Base-by-base conservation (phyloP, 371 early-diverging fungal species). In the Saksenaea oblongispora region DNA sequence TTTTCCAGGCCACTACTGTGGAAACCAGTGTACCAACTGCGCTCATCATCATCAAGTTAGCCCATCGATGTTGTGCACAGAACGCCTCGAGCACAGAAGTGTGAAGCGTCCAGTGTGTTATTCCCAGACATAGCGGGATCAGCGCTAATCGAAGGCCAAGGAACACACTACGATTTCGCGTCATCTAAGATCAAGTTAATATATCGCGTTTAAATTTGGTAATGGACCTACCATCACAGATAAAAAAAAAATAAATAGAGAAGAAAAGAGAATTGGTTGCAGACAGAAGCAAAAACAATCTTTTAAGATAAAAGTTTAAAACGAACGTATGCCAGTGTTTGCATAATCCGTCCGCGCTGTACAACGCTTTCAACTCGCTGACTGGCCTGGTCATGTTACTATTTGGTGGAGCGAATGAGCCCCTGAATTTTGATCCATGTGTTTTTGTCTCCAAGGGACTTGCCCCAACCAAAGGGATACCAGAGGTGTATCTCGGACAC, bases 1-100 rank as follows among this genome's bases (percentile, higher is more conserved):
- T 62, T 59, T 74, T 63, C 82, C 82, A 82, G 17, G 66, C 68
- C n/a, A 70, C 63, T 28, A 59, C 39, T 5, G 63, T 31, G 0
- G 65, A 65, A 10, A 68, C 59, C 15, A 61, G n/a, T 24, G 68
- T 61, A 17, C 70, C 74, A 27, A 74, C 37, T 7, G 68, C 5
- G 26, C 74, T 67, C 26, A 70, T 54, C 11, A 67, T 3, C 27
- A 70, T 47, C 3, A 70, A 61, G 27, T 61, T 59, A 4, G 68
- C 67, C 63, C 70, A 70, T 11, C 61, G 59, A 55, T 73, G 65
- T 44, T 74, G 70, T 13, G 63, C 63, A 37, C 58, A 70, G 26
- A 74, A 70, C n/a, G 65, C 56, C 22, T 65, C 64, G 14, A 74
- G 68, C 9, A 67, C 9, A 17, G 39, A 41, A 22, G 54, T 59